phyloP scores from a whole-genome alignment of 75 land plant species.

The Chamaecyparis obtusa region DNA sequence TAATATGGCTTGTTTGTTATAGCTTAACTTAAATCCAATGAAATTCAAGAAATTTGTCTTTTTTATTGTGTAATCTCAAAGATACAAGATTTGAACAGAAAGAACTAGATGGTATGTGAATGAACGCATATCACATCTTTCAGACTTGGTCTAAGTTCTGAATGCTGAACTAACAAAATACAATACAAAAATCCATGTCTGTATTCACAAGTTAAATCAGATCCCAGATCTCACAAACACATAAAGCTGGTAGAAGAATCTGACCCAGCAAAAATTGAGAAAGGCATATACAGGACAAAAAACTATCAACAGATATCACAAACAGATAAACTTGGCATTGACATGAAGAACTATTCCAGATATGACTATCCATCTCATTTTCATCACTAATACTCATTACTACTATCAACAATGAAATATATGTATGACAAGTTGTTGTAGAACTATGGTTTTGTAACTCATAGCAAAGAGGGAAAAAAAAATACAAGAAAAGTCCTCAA shows the following conservation, averaged over 20 bases:
- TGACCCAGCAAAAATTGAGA: background rate
- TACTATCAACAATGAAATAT: no score
- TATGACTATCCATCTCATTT: no score
- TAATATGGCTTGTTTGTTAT: background rate
- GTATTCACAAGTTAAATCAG: background rate
- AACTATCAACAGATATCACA: background rate
- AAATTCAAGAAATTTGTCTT: background rate
- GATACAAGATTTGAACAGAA: background rate
- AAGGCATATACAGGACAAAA: background rate
- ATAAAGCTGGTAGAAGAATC: background rate
- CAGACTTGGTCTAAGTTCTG: background rate
- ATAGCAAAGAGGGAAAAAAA: no score
- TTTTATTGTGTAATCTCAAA: background rate
- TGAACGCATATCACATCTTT: background rate
- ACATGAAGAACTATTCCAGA: background rate
- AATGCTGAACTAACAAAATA: background rate
- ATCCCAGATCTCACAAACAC: background rate
- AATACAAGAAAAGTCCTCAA: no score
- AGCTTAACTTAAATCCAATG: background rate
- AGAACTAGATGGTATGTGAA: background rate
- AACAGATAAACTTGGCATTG: background rate
- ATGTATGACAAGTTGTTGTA: no score
- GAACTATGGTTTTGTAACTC: no score
- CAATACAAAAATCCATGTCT: background rate
- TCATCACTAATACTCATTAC: no score